These are phyloP conservation scores for Hygrocybe coccinea DNA, from an alignment of 768 basidiomycete genomes.

Conservation along the genomic window DNA sequence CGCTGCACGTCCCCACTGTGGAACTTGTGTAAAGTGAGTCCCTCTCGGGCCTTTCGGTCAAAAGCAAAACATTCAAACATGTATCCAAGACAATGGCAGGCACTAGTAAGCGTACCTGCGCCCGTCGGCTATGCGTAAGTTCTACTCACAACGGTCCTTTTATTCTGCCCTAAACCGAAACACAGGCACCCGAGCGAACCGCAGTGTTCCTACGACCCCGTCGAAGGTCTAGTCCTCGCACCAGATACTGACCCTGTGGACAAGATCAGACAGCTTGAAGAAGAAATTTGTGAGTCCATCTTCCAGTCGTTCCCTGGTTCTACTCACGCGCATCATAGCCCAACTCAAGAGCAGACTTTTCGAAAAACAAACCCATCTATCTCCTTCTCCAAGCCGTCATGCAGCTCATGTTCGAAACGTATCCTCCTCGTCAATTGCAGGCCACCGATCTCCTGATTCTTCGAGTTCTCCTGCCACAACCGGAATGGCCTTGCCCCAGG, in stretches of 20 bases:
- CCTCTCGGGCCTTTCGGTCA: background rate
- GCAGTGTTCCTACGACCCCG: conserved; percentile 80
- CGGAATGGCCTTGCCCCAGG: conserved; percentile 43
- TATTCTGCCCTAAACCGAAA: conserved; percentile 11
- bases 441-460: background rate
- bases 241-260: conserved; percentile 76
- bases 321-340: conserved; percentile 34
- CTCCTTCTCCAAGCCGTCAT: conserved; percentile 36
- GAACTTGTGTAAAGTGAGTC: conserved; percentile 76
- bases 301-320: conserved; percentile 8
- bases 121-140: conserved; percentile 81
- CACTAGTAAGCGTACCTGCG: conserved; percentile 76
- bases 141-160: background rate
- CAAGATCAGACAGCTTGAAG: conserved; percentile 71
- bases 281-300: conserved; percentile 57
- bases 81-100: conserved; percentile 67
- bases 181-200: conserved; percentile 79
- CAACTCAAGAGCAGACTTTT: conserved; percentile 59
- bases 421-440: conserved; percentile 5
- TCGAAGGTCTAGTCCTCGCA: conserved; percentile 73
- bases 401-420: conserved; percentile 14
- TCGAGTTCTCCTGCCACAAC: conserved; percentile 6
- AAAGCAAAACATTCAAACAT: background rate
- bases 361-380: conserved; percentile 40
- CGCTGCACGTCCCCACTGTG: conserved; percentile 79